Evolutionary conservation across 2,329 filamentous ascomycete species (phyloP).

Genomic region (Catunica adiposa): DNA sequence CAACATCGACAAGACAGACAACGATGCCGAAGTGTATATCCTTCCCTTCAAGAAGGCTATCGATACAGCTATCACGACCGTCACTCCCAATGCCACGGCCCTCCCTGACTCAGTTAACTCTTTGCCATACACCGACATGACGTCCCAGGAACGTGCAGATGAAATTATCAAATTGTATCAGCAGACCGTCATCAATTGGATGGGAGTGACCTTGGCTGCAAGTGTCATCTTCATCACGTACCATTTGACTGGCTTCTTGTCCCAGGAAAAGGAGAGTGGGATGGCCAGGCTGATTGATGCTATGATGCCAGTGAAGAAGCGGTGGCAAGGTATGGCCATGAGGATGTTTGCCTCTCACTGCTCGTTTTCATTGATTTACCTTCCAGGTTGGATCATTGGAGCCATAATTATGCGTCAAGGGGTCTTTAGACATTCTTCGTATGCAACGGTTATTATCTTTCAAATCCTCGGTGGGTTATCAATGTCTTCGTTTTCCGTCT

Average conservation of each 20-base stretch:
- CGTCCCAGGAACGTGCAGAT: slow-evolving; percentile 46
- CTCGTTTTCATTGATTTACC: slow-evolving; percentile 63
- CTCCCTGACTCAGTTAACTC: slow-evolving; percentile 38
- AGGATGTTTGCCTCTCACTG: slow-evolving; percentile 67
- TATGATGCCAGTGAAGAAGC: slow-evolving; percentile 64
- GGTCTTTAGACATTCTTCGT: slow-evolving; percentile 48
- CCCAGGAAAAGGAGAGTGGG: slow-evolving; percentile 68
- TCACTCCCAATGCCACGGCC: slow-evolving; percentile 23
- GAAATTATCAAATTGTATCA: slow-evolving; percentile 56
- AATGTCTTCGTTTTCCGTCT: slow-evolving; percentile 62
- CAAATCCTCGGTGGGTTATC: slow-evolving; percentile 63
- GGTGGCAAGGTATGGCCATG: slow-evolving; percentile 63
- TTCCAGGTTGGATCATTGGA: slow-evolving; percentile 69
- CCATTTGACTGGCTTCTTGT: slow-evolving; percentile 72
- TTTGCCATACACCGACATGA: slow-evolving; percentile 61
- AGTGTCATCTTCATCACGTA: slow-evolving; percentile 70
- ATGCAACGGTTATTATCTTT: slow-evolving; percentile 53
- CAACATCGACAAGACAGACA: slow-evolving; percentile 44
- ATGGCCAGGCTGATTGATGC: slow-evolving; percentile 81
- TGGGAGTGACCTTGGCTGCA: slow-evolving; percentile 65
- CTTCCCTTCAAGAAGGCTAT: slow-evolving; percentile 67
- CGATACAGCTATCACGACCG: slow-evolving; percentile 50
- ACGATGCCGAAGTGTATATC: slow-evolving; percentile 62
- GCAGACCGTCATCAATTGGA: slow-evolving; percentile 48
- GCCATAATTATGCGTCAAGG: slow-evolving; percentile 45